Conservation (phyloP, 2,329 filamentous ascomycete genomes). For the Shiraia sp. region DNA sequence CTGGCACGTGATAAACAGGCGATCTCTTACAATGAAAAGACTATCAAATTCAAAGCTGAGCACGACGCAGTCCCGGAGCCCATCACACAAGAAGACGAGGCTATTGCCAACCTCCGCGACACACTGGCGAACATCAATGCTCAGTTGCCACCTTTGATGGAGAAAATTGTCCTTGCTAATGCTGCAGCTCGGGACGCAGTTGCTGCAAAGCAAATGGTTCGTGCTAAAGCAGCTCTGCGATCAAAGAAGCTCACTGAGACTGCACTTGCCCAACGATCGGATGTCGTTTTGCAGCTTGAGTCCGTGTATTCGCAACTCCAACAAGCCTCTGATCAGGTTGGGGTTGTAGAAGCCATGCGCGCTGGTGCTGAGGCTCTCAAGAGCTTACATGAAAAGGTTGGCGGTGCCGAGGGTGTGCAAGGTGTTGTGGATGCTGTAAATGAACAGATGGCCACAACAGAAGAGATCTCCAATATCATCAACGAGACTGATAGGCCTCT, state of each 20-base stretch:
- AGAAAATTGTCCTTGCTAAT: constrained; percentile 56
- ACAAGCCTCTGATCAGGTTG: constrained; percentile 81
- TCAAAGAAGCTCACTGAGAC: constrained; percentile 81
- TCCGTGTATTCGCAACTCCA: constrained; percentile 82
- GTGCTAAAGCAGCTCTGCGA: constrained; percentile 77
- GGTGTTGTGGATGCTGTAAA: constrained; percentile 74
- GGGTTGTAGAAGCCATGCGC: constrained; percentile 82
- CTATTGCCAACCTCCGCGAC: constrained; percentile 77
- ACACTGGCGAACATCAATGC: constrained; percentile 69
- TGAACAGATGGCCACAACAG: constrained; percentile 72
- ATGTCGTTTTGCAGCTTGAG: constrained; percentile 79
- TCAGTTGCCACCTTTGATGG: constrained; percentile 68
- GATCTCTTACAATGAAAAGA: constrained; percentile 76
- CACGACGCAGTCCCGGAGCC: constrained; percentile 48
- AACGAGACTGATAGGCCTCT: constrained; percentile 61
- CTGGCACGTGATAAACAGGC: constrained; percentile 66
- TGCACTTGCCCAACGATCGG: constrained; percentile 70
- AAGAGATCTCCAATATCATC: constrained; percentile 80
- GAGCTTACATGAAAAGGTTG: constrained; percentile 74
- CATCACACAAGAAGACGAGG: constrained; percentile 77
- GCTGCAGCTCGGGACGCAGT: constrained; percentile 70
- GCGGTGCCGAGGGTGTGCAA: constrained; percentile 75
- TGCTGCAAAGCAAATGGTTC: constrained; percentile 69
- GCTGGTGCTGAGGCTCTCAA: constrained; percentile 73
- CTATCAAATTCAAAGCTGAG: constrained; percentile 68